Conservation (phyloP, 352 stramenopile genomes). For the Globisporangium carolinianum region DNA sequence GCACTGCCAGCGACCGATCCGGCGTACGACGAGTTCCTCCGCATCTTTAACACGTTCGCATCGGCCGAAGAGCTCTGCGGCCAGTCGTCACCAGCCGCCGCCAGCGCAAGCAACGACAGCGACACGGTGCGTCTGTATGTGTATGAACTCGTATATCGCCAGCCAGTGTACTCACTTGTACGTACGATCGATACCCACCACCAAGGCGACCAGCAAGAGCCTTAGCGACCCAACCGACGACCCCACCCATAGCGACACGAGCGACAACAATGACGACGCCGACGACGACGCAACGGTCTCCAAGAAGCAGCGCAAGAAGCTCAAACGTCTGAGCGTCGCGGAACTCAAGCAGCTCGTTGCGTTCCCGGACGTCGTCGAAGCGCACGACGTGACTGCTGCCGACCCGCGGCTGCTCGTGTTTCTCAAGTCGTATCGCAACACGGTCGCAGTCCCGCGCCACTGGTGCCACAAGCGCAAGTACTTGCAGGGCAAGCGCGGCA, state of each 20-base stretch:
- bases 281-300: slow-evolving; percentile 54
- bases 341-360: slow-evolving; percentile 95
- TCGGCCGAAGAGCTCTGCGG: slow-evolving; percentile 76
- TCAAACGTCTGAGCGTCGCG: slow-evolving; percentile 91
- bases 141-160: no score
- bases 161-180: no score
- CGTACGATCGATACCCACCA: no score
- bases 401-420: slow-evolving; percentile 95
- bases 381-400: slow-evolving; percentile 94
- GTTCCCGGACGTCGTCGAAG: slow-evolving; percentile 93
- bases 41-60: slow-evolving; percentile 84
- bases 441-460: slow-evolving; percentile 94
- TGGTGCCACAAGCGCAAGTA: slow-evolving; percentile 99
- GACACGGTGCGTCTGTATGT: slow-evolving; percentile 15
- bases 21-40: slow-evolving; percentile 80
- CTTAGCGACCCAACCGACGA: slow-evolving; percentile 4
- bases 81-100: slow-evolving; percentile 15
- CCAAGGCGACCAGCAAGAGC: no score
- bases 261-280: slow-evolving; percentile 1
- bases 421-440: slow-evolving; percentile 94
- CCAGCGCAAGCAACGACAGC: slow-evolving; percentile 39
- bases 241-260: slow-evolving; percentile 1
- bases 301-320: slow-evolving; percentile 92
- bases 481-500: slow-evolving; percentile 93
- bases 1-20: slow-evolving; percentile 54